Evolutionary conservation across 148 eudicot genomes (phyloP).

Genomic region (Limonium bicolor): DNA sequence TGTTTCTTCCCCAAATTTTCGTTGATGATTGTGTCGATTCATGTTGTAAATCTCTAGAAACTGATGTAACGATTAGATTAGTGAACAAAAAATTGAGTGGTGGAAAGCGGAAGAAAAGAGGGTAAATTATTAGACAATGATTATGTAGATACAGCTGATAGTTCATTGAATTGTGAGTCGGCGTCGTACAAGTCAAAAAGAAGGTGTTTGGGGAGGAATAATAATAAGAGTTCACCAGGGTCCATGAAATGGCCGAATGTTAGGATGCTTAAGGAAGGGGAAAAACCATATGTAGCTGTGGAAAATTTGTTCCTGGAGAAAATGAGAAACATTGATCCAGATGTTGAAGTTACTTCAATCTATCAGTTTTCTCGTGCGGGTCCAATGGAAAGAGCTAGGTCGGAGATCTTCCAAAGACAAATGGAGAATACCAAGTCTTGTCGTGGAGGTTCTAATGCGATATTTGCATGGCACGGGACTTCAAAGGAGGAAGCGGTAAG

Average conservation of each 20-base stretch:
- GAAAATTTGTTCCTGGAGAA: conserved; percentile 19
- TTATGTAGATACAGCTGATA: conserved; percentile 8
- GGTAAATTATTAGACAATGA: conserved; percentile 6
- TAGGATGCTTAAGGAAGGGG: conserved; percentile 18
- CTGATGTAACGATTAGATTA: conserved; percentile 20
- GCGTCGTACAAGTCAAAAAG: conserved; percentile 4
- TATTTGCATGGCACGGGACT: conserved; percentile 43
- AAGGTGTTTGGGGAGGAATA: conserved; percentile 3
- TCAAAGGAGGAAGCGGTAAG: conserved; percentile 21
- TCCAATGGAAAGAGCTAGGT: conserved; percentile 22
- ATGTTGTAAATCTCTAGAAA: conserved; percentile 6
- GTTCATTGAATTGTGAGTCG: conserved; percentile 4
- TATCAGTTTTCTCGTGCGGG: conserved; percentile 16
- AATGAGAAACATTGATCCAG: conserved; percentile 12
- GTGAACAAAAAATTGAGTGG: conserved; percentile 4
- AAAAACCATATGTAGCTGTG: conserved; percentile 11
- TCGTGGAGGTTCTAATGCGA: conserved; percentile 26
- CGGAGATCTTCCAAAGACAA: conserved; percentile 26
- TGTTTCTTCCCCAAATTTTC: conserved; percentile 36
- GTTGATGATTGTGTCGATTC: conserved; percentile 9
- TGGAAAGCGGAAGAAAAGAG: conserved; percentile 6
- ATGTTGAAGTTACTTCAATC: conserved; percentile 25
- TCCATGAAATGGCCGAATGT: conserved; percentile 27
- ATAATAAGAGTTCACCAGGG: no score
- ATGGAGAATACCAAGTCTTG: conserved; percentile 19